A percentile compares a stretch with the other conserved stretches of the same genome.
Conservation (phyloP, 2,329 filamentous ascomycete species). For the Pestalotiopsis sp. region DNA sequence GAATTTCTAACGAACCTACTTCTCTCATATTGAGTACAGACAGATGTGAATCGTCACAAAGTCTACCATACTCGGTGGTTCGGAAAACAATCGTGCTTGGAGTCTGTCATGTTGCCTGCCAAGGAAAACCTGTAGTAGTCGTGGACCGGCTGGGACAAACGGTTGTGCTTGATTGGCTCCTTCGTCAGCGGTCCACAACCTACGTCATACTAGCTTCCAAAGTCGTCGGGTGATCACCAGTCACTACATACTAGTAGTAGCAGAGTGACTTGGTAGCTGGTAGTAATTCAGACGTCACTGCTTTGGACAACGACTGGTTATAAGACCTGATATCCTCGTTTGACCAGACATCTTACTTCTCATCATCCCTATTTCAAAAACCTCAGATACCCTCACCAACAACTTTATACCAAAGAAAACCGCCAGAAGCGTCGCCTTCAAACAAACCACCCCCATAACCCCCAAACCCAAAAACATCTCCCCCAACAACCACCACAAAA, state of each 20-base stretch:
- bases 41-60: neutral
- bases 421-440: neutral
- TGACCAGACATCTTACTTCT: too few relatives aligned
- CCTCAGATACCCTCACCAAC: neutral
- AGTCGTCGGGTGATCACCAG: neutral
- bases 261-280: too few relatives aligned
- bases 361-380: neutral
- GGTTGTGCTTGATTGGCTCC: neutral
- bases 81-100: neutral
- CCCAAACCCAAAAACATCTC: neutral
- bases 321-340: too few relatives aligned
- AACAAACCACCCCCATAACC: neutral
- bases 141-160: neutral
- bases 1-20: too few relatives aligned
- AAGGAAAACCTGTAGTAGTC: neutral
- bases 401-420: neutral
- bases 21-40: neutral
- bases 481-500: neutral
- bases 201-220: neutral
- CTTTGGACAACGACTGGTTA: too few relatives aligned
- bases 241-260: neutral
- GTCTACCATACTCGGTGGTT: neutral
- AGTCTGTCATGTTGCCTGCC: neutral
- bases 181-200: neutral
- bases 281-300: too few relatives aligned